Conservation (phyloP, 2,329 filamentous ascomycete genomes). For the Ophiosphaerella narmari region DNA sequence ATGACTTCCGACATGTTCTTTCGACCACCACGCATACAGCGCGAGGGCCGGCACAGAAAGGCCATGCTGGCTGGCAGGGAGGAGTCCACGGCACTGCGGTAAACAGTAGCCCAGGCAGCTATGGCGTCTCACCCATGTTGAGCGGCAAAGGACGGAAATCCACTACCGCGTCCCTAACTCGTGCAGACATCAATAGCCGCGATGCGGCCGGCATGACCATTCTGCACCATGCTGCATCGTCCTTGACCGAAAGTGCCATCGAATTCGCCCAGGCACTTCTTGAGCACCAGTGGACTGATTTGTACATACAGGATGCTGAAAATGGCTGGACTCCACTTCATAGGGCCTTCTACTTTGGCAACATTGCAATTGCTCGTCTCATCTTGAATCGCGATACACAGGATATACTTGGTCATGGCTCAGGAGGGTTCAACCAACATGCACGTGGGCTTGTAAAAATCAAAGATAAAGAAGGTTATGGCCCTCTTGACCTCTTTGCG, state of each 20-base stretch:
- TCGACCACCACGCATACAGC: conserved; percentile 67
- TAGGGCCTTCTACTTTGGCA: conserved; percentile 86
- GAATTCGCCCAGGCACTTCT: conserved; percentile 80
- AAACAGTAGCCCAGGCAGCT: conserved; percentile 53
- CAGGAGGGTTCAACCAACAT: conserved; percentile 62
- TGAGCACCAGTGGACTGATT: conserved; percentile 79
- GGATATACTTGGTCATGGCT: conserved; percentile 66
- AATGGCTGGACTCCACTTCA: conserved; percentile 97
- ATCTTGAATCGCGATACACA: conserved; percentile 78
- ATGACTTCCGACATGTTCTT: conserved; percentile 88
- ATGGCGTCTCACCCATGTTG: conserved; percentile 52
- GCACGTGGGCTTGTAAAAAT: conserved; percentile 84
- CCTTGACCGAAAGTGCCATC: conserved; percentile 68
- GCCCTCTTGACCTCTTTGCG: conserved; percentile 90
- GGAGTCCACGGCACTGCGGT: conserved; percentile 36
- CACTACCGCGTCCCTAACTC: conserved; percentile 52
- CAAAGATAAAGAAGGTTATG: conserved; percentile 93
- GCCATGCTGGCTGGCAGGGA: conserved; percentile 42
- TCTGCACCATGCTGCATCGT: conserved; percentile 82
- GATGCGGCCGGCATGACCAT: conserved; percentile 82
- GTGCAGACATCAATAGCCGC: conserved; percentile 79
- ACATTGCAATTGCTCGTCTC: conserved; percentile 80
- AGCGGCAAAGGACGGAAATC: conserved; percentile 42
- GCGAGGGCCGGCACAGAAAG: conserved; percentile 60
- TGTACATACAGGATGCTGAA: conserved; percentile 85